Evolutionary conservation across 108 stramenopile genomes (phyloP).

Genomic region (Fragilaria radians): DNA sequence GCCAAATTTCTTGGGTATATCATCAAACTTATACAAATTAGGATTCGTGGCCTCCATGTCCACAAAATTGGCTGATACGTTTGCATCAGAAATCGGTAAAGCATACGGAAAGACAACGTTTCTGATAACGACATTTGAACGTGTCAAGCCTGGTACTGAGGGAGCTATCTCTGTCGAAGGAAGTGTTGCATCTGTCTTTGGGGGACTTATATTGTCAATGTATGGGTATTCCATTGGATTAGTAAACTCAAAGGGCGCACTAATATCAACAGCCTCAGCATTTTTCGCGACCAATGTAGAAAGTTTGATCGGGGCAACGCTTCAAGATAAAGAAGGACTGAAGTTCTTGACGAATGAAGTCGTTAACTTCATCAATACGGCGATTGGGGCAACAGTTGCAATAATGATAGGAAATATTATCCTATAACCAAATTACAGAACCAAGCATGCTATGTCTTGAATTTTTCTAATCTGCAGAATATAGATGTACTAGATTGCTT

Average conservation of each 20-base stretch:
- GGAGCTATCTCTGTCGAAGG: constrained; percentile 89
- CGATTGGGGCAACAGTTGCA: constrained; percentile 80
- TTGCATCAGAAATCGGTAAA: constrained; percentile 94
- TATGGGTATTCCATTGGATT: constrained; percentile 57
- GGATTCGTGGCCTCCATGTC: constrained; percentile 87
- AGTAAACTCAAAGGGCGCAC: constrained; percentile 18
- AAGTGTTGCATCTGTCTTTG: constrained; percentile 80
- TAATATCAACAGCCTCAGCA: constrained; percentile 65
- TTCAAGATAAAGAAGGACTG: constrained; percentile 75
- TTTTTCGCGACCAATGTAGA: constrained; percentile 89
- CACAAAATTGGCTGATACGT: constrained; percentile 93
- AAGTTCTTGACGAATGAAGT: constrained; percentile 94
- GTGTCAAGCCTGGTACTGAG: constrained; percentile 88
- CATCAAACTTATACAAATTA: constrained; percentile 52
- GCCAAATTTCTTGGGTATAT: constrained; percentile 40
- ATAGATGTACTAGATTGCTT: no score
- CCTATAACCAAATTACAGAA: no score
- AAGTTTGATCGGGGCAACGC: constrained; percentile 86
- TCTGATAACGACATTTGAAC: constrained; percentile 85
- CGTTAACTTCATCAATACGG: constrained; percentile 91
- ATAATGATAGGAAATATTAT: constrained; percentile 39
- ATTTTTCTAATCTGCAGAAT: no score
- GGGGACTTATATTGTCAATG: constrained; percentile 69
- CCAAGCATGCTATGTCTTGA: no score
- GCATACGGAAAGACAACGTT: constrained; percentile 94